Evolutionary conservation across 108 stramenopile species (phyloP), one percentile per base, ranked within the genome.

Genomic region (Tribonema minus): DNA sequence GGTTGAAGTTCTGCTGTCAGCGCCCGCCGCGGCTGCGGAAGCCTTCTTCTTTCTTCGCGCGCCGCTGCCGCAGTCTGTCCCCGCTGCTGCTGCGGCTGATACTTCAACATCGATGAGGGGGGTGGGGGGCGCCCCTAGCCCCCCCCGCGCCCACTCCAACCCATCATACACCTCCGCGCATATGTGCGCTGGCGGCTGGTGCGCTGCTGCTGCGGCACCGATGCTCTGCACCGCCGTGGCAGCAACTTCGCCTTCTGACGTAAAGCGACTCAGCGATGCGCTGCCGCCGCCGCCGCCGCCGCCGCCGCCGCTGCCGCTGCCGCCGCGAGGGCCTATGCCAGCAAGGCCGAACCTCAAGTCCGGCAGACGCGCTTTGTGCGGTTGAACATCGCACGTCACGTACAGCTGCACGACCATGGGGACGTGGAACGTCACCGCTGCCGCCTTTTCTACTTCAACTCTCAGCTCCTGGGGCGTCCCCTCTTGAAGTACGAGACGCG

Each of bases 281-380:
- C n/a, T n/a, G n/a, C n/a, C n/a, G n/a, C n/a, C n/a, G n/a, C n/a
- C n/a, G n/a, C n/a, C n/a, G n/a, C 37, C 25, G 0, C 9, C 6
- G 26, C 6, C 25, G 1, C 25, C 2, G 5, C 4, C 1, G 70
- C 32, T 34, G 26, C 3, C n/a, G 29, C 58, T n/a, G 54, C n/a
- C 25, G 37, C 58, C 58, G 58, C 41, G 46, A n/a, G 7, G 36
- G 2, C 77, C 77, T 27, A 69, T 35, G 26, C 60, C 77, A 30
- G 40, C 67, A 4, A 79, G 77, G 27, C 61, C 0, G 68, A 69
- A 79, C 3, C 77, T 46, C 60, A 78, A 60, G 33, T 79, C 66
- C 29, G 77, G 77, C 3, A 79, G 77, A 25, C 77, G 77, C 15
- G 77, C 67, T 59, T 79, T 63, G 20, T 60, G 32, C 40, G 77